Percentiles rank a stretch among this genome's conserved stretches.
phyloP scores from a whole-genome alignment of 192 early-diverging fungal species.

The Entomortierella chlamydospora region DNA sequence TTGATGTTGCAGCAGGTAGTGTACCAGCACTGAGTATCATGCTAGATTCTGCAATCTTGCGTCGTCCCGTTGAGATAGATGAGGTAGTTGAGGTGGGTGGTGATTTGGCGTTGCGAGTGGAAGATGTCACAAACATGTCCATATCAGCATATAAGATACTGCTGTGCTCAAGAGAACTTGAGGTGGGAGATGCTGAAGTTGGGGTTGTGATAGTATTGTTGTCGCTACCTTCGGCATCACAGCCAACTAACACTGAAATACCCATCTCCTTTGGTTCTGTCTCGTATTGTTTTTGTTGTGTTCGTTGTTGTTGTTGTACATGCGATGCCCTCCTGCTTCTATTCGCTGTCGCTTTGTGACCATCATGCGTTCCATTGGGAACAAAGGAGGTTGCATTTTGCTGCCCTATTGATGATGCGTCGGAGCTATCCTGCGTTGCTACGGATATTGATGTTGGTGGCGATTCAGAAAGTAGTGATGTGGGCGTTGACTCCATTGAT shows the following conservation, averaged over 20 bases:
- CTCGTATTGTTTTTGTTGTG: neutral
- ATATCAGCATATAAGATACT: neutral
- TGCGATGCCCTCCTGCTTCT: constrained; percentile 5
- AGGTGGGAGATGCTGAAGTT: neutral
- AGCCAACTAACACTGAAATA: neutral
- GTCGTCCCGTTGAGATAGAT: constrained; percentile 10
- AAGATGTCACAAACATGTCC: constrained; percentile 36
- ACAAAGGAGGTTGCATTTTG: constrained; percentile 18
- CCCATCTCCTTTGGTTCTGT: neutral
- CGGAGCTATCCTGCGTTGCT: neutral
- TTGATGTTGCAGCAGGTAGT: neutral
- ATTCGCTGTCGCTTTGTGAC: neutral
- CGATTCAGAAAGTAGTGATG: neutral
- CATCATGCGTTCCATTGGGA: constrained; percentile 18
- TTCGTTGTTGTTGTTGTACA: neutral
- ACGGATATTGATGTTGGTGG: constrained; percentile 1
- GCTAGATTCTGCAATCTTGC: constrained; percentile 46
- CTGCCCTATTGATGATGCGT: constrained; percentile 1
- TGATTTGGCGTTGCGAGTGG: constrained; percentile 28
- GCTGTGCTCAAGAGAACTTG: constrained; percentile 6
- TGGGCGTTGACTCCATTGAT: neutral
- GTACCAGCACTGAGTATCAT: constrained; percentile 37
- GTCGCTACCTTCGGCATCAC: neutral
- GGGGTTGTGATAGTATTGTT: constrained; percentile 1
- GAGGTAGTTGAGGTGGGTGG: constrained; percentile 33